These are phyloP conservation scores for Fusarium sp. DNA, from an alignment of 2,329 filamentous ascomycete species.

Conservation along the genomic window DNA sequence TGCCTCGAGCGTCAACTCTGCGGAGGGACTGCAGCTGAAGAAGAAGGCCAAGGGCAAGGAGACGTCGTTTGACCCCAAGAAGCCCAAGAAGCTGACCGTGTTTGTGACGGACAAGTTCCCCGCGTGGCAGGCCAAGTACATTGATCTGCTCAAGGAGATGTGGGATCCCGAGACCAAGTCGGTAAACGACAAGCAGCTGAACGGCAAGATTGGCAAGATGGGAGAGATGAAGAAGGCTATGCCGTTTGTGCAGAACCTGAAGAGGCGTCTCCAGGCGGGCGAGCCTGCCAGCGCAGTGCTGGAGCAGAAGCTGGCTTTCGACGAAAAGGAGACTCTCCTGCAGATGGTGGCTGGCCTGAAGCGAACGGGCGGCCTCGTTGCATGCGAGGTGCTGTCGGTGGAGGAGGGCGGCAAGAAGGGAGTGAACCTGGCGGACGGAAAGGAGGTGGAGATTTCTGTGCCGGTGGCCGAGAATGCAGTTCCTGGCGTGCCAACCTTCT, in stretches of 20 bases:
- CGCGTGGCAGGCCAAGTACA: constrained; percentile 90
- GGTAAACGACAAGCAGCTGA: constrained; percentile 84
- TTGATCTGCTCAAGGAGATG: constrained; percentile 78
- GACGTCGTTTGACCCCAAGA: constrained; percentile 85
- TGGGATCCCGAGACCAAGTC: constrained; percentile 71
- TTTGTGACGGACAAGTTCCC: constrained; percentile 85
- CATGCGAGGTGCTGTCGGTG: constrained; percentile 78
- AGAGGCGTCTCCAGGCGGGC: constrained; percentile 81
- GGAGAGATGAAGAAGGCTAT: constrained; percentile 97
- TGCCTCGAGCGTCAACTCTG: constrained; percentile 80
- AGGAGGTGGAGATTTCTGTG: constrained; percentile 67
- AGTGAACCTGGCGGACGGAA: constrained; percentile 61
- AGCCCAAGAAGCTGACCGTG: constrained; percentile 91
- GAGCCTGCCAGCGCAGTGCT: constrained; percentile 76
- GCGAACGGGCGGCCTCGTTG: constrained; percentile 75
- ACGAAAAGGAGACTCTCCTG: constrained; percentile 79
- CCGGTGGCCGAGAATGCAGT: constrained; percentile 77
- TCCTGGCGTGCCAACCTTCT: constrained; percentile 83
- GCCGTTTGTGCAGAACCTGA: constrained; percentile 91
- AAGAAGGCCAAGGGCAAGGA: constrained; percentile 94
- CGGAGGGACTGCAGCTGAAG: constrained; percentile 85
- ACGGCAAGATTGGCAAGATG: constrained; percentile 81
- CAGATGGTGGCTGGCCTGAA: constrained; percentile 85
- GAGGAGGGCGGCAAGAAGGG: constrained; percentile 76
- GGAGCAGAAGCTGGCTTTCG: constrained; percentile 85